Base-by-base conservation (phyloP, 768 basidiomycete genomes). In the Hygrophorus russula region DNA sequence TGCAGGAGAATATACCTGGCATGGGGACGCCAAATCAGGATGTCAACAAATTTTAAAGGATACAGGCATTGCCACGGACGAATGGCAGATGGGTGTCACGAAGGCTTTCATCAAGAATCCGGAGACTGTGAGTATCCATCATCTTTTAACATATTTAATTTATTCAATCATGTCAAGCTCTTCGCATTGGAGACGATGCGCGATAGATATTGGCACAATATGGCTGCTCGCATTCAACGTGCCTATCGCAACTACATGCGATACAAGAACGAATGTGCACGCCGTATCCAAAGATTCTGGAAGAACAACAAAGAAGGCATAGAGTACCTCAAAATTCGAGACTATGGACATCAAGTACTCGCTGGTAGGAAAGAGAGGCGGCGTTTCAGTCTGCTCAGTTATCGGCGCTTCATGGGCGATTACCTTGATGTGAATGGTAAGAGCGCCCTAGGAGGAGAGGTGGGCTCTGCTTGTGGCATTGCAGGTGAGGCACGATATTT, bases 41-140 rank as follows among this genome's bases (percentile, higher is more conserved):
- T 99, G 96, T 58, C 79, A 90, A 60, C 78, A 79, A 52, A 98
- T 99, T 48, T 67, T 99, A 41, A 86, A 77, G 49, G 96, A 98
- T 55, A 94, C 92, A 10, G 94, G 96, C 19, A 98, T 99, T 53
- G 76, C 88, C 5, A 83, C 78, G 53, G 94, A 98, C 40, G 94
- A 99, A 60, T 99, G 96, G 96, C 96, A 99, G 62, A 96, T 98
- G 93, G 96, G 96, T 42, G 78, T 83, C 3, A 96, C 93, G 1
- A 98, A 99, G 57, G 94, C 94, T 0, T 99, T 99, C 62, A 98
- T 99, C 64, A 98, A 98, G 71, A 97, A 93, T 56, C 96, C 96
- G 0, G 96, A 98, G 61, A 98, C 94, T 14, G 89, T 93, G 35
- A 18, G 17, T 29, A 28, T 38, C 18, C 24, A 28, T 38, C 32